Evolutionary conservation across 2,329 filamentous ascomycete species (phyloP).

Genomic region (Epichloe uncinata): DNA sequence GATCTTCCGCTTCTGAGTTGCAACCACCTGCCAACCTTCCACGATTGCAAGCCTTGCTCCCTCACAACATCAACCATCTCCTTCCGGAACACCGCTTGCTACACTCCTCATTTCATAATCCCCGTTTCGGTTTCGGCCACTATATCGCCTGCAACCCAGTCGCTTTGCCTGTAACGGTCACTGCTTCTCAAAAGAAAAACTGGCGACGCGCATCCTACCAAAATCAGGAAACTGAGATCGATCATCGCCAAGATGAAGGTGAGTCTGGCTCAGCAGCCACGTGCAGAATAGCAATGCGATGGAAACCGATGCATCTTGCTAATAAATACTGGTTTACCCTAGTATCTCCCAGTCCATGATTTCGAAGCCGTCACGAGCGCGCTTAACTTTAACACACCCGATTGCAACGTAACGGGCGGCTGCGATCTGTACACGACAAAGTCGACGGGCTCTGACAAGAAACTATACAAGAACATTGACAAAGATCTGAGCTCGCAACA

Average conservation of each 20-base stretch:
- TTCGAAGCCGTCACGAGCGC: slow-evolving; percentile 87
- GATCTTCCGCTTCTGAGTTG: too few species aligned
- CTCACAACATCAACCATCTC: background rate
- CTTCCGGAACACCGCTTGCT: background rate
- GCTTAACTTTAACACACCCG: slow-evolving; percentile 88
- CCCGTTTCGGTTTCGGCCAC: background rate
- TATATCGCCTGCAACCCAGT: background rate
- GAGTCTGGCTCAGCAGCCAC: slow-evolving; percentile 6
- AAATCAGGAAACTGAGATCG: background rate
- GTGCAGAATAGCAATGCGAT: background rate
- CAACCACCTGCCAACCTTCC: too few species aligned
- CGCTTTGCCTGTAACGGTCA: background rate
- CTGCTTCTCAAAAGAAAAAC: too few species aligned
- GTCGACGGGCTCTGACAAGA: slow-evolving; percentile 89
- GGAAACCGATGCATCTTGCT: background rate
- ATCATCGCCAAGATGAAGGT: slow-evolving; percentile 25
- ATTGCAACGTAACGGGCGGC: slow-evolving; percentile 81
- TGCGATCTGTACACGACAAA: slow-evolving; percentile 98
- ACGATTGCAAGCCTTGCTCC: too few species aligned
- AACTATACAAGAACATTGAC: slow-evolving; percentile 92
- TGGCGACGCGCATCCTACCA: background rate
- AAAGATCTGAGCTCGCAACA: slow-evolving; percentile 83
- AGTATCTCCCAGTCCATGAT: slow-evolving; percentile 87
- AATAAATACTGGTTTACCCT: slow-evolving; percentile 3
- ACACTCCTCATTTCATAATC: background rate